Base-by-base conservation (phyloP, 331 rosid genomes). In the Cydonia oblonga region DNA sequence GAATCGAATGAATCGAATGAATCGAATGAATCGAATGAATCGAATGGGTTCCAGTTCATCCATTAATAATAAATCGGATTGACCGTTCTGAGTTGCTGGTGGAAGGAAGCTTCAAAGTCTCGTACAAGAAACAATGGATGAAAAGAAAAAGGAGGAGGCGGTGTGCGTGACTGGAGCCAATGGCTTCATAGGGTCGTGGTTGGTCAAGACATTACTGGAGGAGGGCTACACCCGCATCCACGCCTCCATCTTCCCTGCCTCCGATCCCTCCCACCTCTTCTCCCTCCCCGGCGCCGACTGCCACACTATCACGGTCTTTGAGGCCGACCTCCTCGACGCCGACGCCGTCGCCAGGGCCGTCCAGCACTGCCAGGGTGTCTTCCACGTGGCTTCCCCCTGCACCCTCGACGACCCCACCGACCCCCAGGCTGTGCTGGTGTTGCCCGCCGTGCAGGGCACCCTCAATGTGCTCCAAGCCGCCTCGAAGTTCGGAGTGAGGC, bases 321-420 rank as follows among this genome's bases (percentile, higher is more conserved):
- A 82, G 15, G 91, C 81, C 63, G 75, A 88, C 51, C 20, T 93
- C 14, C 79, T 89, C 64, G 96, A 93, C 78, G 9, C 81, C 32
- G 69, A 63, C 56, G 84, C 98, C 28, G 60, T 90, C 42, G 56
- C 71, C 59, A 65, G 61, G 25, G 98, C 98, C 66, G 33, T 93
- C n/a, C 13, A 75, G 4, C 80, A 84, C 53, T 90, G 97, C 84
- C 61, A 75, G 56, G 97, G 98, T 12, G 87, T 90, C 9, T 93
- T 93, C 80, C 98, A 93, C 71, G 89, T 93, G 22, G 98, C 98
- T 0, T 89, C 97, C 4, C 97, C 97, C 4, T 93, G 98, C 76
- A 80, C 91, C 1, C 92, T 93, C 68, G 92, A 86, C 13, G 96
- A 82, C 63, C 96, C 98, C 26, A 30, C 33, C 1, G 93, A 90